These are phyloP conservation scores for Sporothrix brunneoviolacea DNA, from an alignment of 2,329 filamentous ascomycete genomes.

Conservation along the genomic window DNA sequence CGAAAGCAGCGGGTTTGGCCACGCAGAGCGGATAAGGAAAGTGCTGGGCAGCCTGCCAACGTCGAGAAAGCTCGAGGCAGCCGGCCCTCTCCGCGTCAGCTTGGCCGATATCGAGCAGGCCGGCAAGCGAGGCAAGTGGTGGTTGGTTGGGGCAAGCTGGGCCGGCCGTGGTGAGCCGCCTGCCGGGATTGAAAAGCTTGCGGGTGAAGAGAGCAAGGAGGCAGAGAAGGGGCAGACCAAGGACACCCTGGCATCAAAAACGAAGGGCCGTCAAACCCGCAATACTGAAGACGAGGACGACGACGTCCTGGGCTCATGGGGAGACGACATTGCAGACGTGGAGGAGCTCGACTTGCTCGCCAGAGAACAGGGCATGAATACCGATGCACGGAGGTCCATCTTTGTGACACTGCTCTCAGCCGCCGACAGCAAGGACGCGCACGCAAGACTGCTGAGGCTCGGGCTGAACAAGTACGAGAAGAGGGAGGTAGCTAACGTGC, in stretches of 20 bases:
- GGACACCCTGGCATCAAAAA: slow-evolving; percentile 4
- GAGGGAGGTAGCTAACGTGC: slow-evolving; percentile 76
- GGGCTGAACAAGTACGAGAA: slow-evolving; percentile 81
- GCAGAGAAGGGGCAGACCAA: slow-evolving; percentile 1
- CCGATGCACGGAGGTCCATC: slow-evolving; percentile 78
- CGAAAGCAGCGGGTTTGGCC: slow-evolving; percentile 64
- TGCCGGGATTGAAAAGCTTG: neutral
- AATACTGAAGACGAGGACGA: slow-evolving; percentile 27
- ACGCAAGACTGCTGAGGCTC: slow-evolving; percentile 71
- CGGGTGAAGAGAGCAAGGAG: slow-evolving; percentile 9
- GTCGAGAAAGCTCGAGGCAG: slow-evolving; percentile 57
- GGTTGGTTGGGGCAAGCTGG: slow-evolving; percentile 96
- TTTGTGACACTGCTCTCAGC: slow-evolving; percentile 88
- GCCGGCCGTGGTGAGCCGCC: slow-evolving; percentile 31
- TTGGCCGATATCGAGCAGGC: slow-evolving; percentile 75
- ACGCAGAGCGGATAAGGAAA: slow-evolving; percentile 84
- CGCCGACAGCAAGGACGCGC: slow-evolving; percentile 75
- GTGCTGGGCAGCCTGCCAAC: slow-evolving; percentile 68
- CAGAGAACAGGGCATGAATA: slow-evolving; percentile 77
- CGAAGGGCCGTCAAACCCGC: slow-evolving; percentile 20
- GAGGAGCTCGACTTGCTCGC: slow-evolving; percentile 53
- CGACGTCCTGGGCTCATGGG: slow-evolving; percentile 29
- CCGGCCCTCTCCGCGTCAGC: slow-evolving; percentile 74
- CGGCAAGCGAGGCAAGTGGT: slow-evolving; percentile 92
- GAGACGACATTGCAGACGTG: slow-evolving; percentile 60